These are phyloP conservation scores for Tilletiaria anomala DNA, from an alignment of 1,284 basidiomycete species.

Conservation along the genomic window DNA sequence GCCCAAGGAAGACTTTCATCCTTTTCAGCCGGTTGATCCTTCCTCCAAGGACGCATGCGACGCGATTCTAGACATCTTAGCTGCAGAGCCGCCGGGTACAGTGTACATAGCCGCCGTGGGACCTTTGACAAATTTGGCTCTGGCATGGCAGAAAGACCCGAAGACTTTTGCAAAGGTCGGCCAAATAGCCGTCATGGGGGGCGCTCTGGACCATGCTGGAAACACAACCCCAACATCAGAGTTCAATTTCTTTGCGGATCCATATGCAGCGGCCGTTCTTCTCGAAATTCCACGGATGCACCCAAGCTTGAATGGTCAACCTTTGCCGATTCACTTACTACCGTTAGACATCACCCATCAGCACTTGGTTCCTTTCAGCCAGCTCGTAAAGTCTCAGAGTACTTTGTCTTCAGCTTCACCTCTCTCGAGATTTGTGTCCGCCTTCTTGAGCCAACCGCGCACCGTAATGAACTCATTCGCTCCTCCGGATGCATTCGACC, in stretches of 20 bases:
- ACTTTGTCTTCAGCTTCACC: constrained; percentile 4
- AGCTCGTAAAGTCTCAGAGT: constrained; percentile 12
- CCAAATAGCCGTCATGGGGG: constrained; percentile 81
- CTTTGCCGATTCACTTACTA: constrained; percentile 24
- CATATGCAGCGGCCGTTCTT: constrained; percentile 53
- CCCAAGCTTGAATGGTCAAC: constrained; percentile 3
- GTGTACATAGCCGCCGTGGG: constrained; percentile 76
- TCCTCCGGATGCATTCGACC: constrained; percentile 20
- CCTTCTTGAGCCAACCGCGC: constrained; percentile 25
- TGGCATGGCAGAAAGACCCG: constrained; percentile 51
- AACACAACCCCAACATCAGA: constrained; percentile 67
- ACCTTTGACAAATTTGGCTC: constrained; percentile 72
- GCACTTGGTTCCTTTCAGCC: constrained; percentile 22
- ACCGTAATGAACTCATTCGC: constrained; percentile 28
- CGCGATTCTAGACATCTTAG: constrained; percentile 56
- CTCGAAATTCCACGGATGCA: constrained; percentile 14
- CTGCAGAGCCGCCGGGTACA: constrained; percentile 48
- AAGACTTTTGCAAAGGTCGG: constrained; percentile 48
- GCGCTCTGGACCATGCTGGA: constrained; percentile 80
- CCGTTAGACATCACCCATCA: constrained; percentile 26
- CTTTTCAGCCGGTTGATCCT: constrained; percentile 36
- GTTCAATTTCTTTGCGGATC: constrained; percentile 89
- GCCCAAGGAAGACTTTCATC: constrained; percentile 5
- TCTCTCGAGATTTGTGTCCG: constrained; percentile 13
- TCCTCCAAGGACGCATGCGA: constrained; percentile 48